Evolutionary conservation across 1,284 basidiomycete species (phyloP), one percentile per base, ranked within the genome.

Genomic region (Papiliotrema terrestris): DNA sequence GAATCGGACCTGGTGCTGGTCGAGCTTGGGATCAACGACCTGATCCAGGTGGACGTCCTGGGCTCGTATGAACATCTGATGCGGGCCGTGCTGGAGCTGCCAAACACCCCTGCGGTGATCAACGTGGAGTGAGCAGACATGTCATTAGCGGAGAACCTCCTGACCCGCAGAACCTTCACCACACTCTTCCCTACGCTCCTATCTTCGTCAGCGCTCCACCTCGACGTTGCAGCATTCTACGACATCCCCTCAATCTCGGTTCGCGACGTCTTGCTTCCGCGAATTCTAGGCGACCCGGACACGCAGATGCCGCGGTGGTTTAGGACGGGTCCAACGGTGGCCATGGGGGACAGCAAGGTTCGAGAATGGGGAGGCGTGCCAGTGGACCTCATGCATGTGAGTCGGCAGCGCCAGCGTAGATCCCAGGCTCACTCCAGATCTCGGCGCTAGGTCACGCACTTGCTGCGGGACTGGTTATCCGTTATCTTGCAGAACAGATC

Each of bases 361-460:
- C 55, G 65, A 45, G 59, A 66, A 47, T 69, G 66, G 66, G 69
- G 72, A 1, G 70, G 70, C 1, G 53, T 64, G 8, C 53, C 67
- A 14, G 74, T 76, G 9, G 74, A 76, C 49, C 56, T 76, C 35
- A 71, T 76, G 69, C 73, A 74, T 51, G 72, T 73, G 52, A 68
- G 73, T 71, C 13, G 8, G 13, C 39, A 41, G 15, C 17, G 29
- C 11, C 38, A 8, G 8, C 8, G 13, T 9, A 15, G 17, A 26
- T 13, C 44, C 22, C 29, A 32, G 15, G 36, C 51, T 45, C 23
- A 47, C 23, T 46, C 17, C 55, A 74, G 71, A 74, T 76, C 45
- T 72, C 69, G 1, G 65, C 66, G 29, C 50, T 69, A 26, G 74
- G 71, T 13, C 74, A 76, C 54, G 63, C 63, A 1, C 63, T 74